Evolutionary conservation across 1,284 basidiomycete species (phyloP).

Genomic region (Cryptococcus depauperatus): DNA sequence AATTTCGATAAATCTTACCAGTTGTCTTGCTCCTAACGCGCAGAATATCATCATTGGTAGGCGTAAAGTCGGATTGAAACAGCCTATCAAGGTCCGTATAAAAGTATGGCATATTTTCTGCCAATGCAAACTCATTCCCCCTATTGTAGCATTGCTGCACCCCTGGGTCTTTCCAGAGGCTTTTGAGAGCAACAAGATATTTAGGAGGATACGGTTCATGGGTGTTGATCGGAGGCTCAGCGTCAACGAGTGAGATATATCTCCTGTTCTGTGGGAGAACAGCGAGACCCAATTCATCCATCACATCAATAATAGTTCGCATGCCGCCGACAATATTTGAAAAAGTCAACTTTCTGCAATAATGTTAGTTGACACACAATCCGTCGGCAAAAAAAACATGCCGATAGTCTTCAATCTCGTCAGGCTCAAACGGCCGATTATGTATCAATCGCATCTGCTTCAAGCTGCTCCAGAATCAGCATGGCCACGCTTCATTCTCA

Average conservation of each 20-base stretch:
- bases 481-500: not conserved
- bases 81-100: constrained; percentile 68
- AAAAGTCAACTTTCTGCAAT: constrained; percentile 71
- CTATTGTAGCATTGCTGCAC: constrained; percentile 59
- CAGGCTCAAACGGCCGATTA: constrained; percentile 29
- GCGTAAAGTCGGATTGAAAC: constrained; percentile 63
- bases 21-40: constrained; percentile 71
- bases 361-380: not conserved
- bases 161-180: constrained; percentile 68
- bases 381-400: constrained; percentile 7
- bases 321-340: constrained; percentile 82
- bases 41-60: constrained; percentile 73
- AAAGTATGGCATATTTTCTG: constrained; percentile 50
- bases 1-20: constrained; percentile 8
- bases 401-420: constrained; percentile 40
- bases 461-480: constrained; percentile 10
- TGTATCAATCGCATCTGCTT: constrained; percentile 45
- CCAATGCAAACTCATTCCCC: constrained; percentile 24
- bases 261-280: constrained; percentile 55
- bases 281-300: constrained; percentile 76
- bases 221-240: constrained; percentile 64
- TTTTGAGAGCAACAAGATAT: constrained; percentile 51
- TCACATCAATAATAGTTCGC: constrained; percentile 70
- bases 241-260: constrained; percentile 56
- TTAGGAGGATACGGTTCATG: constrained; percentile 51